Base-by-base conservation (phyloP, 2,329 filamentous ascomycete genomes). In the Pseudogymnoascus sp. region DNA sequence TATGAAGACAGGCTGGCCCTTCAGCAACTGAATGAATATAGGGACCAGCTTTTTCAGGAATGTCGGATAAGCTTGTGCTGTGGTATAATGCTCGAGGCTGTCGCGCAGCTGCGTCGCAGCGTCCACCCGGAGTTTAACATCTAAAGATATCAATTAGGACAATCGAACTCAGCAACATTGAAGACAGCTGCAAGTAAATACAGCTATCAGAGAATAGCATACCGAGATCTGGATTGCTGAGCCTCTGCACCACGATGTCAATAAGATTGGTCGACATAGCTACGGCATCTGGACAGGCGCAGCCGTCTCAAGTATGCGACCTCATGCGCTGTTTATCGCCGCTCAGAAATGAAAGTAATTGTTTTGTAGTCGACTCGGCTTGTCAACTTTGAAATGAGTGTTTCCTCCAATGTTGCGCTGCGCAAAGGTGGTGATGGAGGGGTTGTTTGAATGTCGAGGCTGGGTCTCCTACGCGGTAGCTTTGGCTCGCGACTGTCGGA, bases 41-140 rank as follows among this genome's bases (percentile, higher is more conserved):
- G 94, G 94, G 78, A 97, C 89, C 70, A 97, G 81, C 76, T 90
- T 90, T 72, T 90, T 85, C 64, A 99, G 81, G 74, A 99, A 97
- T 59, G 84, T 81, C 29, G 84, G 77, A 74, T 97, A 99, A 69
- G 86, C 86, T 62, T 84, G 81, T 61, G 90, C 87, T 70, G 84
- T 85, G 61, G 89, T 91, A 78, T 94, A 96, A 71, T 91, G 84
- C 67, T 99, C 95, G 68, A 97, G 87, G 70, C 84, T 91, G 77
- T 99, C 95, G 73, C 94, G 91, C 70, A 99, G 81, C 67, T 92
- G 89, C 60, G 88, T 86, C 65, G 93, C 91, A 66, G 92, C 86
- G 70, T 91, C 90, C 65, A 89, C 84, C 78, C 92, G 95, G 63
- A 86, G 77, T 78, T 90, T 91, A 63, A 88, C 78, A 78, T 97